Base-by-base conservation (phyloP, 2,329 filamentous ascomycete species). In the Diplodia sapinea region DNA sequence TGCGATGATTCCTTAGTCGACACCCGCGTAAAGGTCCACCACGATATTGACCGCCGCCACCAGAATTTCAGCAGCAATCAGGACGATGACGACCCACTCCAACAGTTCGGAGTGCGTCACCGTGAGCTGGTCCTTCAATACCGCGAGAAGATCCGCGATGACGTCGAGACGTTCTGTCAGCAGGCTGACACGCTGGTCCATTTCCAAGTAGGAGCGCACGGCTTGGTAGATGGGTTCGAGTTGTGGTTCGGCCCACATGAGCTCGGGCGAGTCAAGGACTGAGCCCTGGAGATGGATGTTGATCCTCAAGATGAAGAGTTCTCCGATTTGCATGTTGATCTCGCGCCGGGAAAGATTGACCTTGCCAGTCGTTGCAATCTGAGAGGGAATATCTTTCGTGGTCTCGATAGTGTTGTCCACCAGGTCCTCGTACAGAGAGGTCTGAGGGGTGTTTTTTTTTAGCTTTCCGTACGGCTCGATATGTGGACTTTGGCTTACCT, bases 301-400 rank as follows among this genome's bases (percentile, higher is more conserved):
- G 82, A 99, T 98, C 69, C 95, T 89, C 38, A 99, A 83, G 76
- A 99, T 98, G 80, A 99, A 99, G 65, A 99, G 87, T 82, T 99
- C 94, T 77, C 95, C 95, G 69, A 99, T 97, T 80, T 98, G 94
- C 94, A 98, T 98, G 83, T 98, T 98, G 84, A 99, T 97, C 78
- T 98, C 89, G 68, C 89, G 88, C 52, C 94, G 89, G 68, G 89
- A 93, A 68, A 99, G 87, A 66, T 92, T 90, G 75, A 99, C 95
- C 75, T 94, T 95, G 70, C 95, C 95, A 0, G 94, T 97, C 71
- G 91, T 83, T 2, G 95, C 94, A 73, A 99, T 97, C 78, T 97
- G 92, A 9, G 92, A 90, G 0, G 95, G 95, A 4, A 99, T 91
- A 68, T 96, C 92, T 77, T 96, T 96, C 74, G 94, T 97, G 1